Evolutionary conservation across 768 basidiomycete species (phyloP).

Genomic region (Auricularia auricula-judae): DNA sequence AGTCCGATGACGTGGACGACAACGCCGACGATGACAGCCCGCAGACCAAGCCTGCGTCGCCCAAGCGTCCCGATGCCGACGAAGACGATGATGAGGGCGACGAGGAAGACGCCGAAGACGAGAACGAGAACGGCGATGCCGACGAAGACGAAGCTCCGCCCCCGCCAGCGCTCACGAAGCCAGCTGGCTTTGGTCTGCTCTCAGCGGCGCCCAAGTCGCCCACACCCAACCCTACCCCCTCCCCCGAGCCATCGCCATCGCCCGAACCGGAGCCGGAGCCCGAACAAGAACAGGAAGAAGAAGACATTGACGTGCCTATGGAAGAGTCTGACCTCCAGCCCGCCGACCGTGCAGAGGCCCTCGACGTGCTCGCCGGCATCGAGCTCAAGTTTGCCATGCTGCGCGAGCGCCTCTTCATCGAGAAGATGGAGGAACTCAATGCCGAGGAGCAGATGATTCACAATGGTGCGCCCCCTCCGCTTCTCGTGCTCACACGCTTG

Average conservation of each 20-base stretch:
- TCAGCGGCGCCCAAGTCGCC: background rate
- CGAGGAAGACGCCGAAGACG: slow-evolving; percentile 10
- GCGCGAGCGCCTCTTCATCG: slow-evolving; percentile 79
- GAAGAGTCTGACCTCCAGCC: slow-evolving; percentile 58
- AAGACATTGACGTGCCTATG: slow-evolving; percentile 4
- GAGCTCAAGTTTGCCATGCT: slow-evolving; percentile 88
- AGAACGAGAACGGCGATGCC: slow-evolving; percentile 20
- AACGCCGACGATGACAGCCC: background rate
- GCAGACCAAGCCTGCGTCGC: background rate
- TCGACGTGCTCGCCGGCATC: slow-evolving; percentile 79
- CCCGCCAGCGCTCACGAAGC: background rate
- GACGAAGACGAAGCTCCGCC: slow-evolving; percentile 24
- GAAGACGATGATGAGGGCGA: slow-evolving; percentile 11
- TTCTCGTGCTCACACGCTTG: background rate
- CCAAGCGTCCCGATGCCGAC: slow-evolving; percentile 10
- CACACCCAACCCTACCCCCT: background rate
- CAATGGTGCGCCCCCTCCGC: slow-evolving; percentile 41
- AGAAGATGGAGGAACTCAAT: slow-evolving; percentile 85
- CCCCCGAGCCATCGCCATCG: slow-evolving; percentile 1
- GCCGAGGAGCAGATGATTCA: slow-evolving; percentile 79
- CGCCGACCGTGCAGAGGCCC: slow-evolving; percentile 74
- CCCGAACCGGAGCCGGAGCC: slow-evolving; percentile 21
- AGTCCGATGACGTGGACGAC: slow-evolving; percentile 3
- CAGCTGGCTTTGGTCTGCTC: background rate
- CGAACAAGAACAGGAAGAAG: slow-evolving; percentile 15